These are phyloP conservation scores for Chlorella sp. DNA, from an alignment of 139 green algal genomes.

Conservation along the genomic window DNA sequence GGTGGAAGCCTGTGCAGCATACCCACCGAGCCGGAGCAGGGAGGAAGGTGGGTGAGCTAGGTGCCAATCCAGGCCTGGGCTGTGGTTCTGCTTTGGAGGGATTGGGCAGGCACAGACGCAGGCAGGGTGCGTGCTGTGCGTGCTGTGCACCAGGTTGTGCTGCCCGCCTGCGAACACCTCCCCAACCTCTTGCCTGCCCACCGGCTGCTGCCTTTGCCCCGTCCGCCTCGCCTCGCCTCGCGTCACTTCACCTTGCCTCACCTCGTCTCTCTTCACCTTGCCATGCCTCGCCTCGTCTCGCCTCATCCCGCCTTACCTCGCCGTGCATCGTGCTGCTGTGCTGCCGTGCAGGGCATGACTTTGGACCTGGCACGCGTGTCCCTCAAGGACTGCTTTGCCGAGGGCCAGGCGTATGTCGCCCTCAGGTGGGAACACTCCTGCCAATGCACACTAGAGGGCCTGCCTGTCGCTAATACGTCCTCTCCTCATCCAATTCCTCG, in stretches of 20 bases:
- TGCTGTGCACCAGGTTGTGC: background rate
- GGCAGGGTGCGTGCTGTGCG: no score
- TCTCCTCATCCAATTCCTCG: no score
- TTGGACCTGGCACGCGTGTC: slow-evolving; percentile 68
- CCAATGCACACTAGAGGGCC: background rate
- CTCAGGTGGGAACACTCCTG: slow-evolving; percentile 41
- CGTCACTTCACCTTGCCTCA: background rate
- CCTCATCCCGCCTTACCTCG: background rate
- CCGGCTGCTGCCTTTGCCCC: background rate
- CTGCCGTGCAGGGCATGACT: slow-evolving; percentile 62
- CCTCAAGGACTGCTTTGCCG: slow-evolving; percentile 63
- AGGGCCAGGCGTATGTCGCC: slow-evolving; percentile 85
- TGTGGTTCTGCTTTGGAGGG: no score
- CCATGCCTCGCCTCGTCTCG: background rate
- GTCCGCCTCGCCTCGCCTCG: no score
- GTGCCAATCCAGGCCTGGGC: no score
- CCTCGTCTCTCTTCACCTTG: no score
- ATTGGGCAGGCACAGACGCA: no score
- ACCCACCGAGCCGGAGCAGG: no score
- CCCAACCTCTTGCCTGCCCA: background rate
- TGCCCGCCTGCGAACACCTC: no score
- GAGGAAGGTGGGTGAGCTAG: no score
- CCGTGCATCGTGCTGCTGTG: background rate
- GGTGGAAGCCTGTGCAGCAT: no score
- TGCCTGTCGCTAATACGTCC: no score